Percentiles rank a stretch among this genome's conserved stretches.
Conservation (phyloP, 2,329 filamentous ascomycete species). For the Onygena corvina region DNA sequence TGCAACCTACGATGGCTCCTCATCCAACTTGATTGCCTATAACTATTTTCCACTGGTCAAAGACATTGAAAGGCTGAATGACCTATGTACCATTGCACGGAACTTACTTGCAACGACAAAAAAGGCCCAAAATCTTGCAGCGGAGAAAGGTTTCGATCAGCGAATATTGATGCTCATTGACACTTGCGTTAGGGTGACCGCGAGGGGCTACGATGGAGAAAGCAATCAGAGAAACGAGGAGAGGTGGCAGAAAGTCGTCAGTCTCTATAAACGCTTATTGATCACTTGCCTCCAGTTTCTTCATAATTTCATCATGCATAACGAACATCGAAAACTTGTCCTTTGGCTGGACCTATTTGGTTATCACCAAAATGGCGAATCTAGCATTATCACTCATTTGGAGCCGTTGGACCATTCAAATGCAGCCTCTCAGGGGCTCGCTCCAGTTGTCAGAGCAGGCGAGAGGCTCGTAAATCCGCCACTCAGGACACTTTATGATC, state of each 20-base stretch:
- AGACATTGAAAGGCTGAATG: slow-evolving; percentile 52
- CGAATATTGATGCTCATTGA: slow-evolving; percentile 51
- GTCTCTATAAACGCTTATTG: slow-evolving; percentile 53
- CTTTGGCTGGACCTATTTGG: slow-evolving; percentile 56
- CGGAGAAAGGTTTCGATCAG: slow-evolving; percentile 48
- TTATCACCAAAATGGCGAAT: slow-evolving; percentile 38
- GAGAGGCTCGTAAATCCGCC: slow-evolving; percentile 34
- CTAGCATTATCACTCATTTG: slow-evolving; percentile 34
- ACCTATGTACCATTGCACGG: slow-evolving; percentile 49
- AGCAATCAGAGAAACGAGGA: slow-evolving; percentile 50
- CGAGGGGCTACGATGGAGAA: slow-evolving; percentile 53
- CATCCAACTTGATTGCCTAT: slow-evolving; percentile 49
- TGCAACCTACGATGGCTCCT: slow-evolving; percentile 47
- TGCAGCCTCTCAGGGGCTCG: slow-evolving; percentile 28
- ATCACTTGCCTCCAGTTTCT: slow-evolving; percentile 56
- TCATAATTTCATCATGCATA: slow-evolving; percentile 54
- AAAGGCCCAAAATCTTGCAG: slow-evolving; percentile 50
- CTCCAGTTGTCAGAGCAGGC: slow-evolving; percentile 33
- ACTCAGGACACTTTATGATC: slow-evolving; percentile 32
- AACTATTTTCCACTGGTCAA: slow-evolving; percentile 48
- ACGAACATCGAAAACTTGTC: slow-evolving; percentile 53
- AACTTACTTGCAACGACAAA: slow-evolving; percentile 52
- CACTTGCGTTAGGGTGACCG: slow-evolving; percentile 52
- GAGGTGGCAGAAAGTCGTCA: slow-evolving; percentile 54
- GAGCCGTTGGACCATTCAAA: slow-evolving; percentile 31